Percentiles rank a stretch among this genome's conserved stretches.
Conservation (phyloP, 768 basidiomycete genomes). For the Kwoniella sp. region DNA sequence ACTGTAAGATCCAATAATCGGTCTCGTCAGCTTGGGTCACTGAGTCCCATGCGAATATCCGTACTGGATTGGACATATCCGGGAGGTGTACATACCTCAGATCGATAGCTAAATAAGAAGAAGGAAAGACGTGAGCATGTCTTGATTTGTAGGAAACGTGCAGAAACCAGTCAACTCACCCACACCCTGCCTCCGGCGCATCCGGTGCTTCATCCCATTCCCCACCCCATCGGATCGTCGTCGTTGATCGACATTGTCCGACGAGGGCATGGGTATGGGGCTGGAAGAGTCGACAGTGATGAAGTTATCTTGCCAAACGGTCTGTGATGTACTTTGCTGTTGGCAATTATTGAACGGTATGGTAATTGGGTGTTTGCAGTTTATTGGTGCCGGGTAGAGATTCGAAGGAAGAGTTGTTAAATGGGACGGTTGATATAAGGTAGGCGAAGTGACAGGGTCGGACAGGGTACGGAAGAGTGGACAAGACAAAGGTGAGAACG, state of each 20-base stretch:
- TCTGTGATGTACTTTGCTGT: background rate
- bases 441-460: no score
- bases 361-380: no score
- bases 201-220: background rate
- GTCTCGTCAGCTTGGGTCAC: background rate
- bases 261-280: constrained; percentile 20
- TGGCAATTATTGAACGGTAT: background rate
- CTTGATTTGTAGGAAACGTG: no score
- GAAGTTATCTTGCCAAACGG: constrained; percentile 16
- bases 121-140: no score
- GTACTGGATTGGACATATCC: background rate
- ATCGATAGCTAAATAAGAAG: constrained; percentile 8
- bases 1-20: background rate
- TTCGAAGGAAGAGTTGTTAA: background rate
- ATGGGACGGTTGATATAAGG: background rate
- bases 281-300: background rate
- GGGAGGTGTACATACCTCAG: constrained; percentile 3
- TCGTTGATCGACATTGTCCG: constrained; percentile 20
- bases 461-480: background rate
- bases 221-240: constrained; percentile 23
- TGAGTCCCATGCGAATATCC: no score
- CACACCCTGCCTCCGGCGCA: constrained; percentile 14
- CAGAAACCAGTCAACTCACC: constrained; percentile 8
- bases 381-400: no score
- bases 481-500: constrained; percentile 5